Percentiles rank a stretch among this genome's conserved stretches.
Conservation (phyloP, 768 basidiomycete species). For the Boletus patriciae region DNA sequence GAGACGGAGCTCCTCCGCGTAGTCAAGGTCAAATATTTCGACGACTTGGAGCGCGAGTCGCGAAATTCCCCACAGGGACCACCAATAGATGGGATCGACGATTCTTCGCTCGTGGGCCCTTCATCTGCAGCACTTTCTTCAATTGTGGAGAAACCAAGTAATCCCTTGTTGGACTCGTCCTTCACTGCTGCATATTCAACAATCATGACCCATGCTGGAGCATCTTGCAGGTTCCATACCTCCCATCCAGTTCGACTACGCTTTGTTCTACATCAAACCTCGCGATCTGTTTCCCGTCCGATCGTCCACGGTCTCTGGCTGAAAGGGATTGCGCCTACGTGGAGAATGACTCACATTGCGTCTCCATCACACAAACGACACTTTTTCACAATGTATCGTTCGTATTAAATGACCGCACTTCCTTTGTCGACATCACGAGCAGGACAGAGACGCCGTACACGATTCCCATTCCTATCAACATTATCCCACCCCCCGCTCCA, state of each 20-base stretch:
- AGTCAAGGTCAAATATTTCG: constrained; percentile 54
- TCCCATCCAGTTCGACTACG: constrained; percentile 71
- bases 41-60: constrained; percentile 32
- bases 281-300: constrained; percentile 48
- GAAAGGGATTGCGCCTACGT: constrained; percentile 44
- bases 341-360: constrained; percentile 64
- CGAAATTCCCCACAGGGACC: no score
- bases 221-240: constrained; percentile 87
- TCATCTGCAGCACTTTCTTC: constrained; percentile 29
- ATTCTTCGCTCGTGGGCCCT: constrained; percentile 31
- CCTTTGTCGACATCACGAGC: constrained; percentile 71
- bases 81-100: constrained; percentile 12
- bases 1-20: constrained; percentile 74
- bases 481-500: constrained; percentile 75
- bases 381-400: constrained; percentile 84
- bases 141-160: constrained; percentile 30
- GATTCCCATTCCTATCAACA: constrained; percentile 66
- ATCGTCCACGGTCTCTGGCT: constrained; percentile 45
- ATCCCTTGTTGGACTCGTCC: constrained; percentile 40
- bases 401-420: constrained; percentile 66
- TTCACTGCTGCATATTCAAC: constrained; percentile 49
- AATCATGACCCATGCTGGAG: constrained; percentile 81
- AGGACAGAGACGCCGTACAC: constrained; percentile 68
- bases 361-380: constrained; percentile 77
- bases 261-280: constrained; percentile 73